These are phyloP conservation scores for Sordariomycetes sp. DNA, from an alignment of 2,329 filamentous ascomycete genomes.

Conservation along the genomic window DNA sequence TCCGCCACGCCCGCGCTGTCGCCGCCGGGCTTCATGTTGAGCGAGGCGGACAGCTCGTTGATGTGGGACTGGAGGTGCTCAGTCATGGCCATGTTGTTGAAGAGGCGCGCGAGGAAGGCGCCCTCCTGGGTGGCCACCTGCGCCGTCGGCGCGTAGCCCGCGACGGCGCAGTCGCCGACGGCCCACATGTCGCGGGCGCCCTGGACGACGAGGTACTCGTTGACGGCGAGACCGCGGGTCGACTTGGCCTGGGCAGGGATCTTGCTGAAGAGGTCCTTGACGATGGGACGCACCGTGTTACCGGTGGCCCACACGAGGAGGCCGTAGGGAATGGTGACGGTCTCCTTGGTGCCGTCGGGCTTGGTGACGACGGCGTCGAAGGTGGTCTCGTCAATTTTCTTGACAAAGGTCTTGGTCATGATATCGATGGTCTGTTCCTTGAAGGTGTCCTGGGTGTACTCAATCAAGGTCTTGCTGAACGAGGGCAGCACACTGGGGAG, in stretches of 20 bases:
- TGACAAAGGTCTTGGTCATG: slow-evolving; percentile 97
- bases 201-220: slow-evolving; percentile 98
- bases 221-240: slow-evolving; percentile 85
- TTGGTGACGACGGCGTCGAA: slow-evolving; percentile 80
- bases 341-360: slow-evolving; percentile 72
- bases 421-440: slow-evolving; percentile 98
- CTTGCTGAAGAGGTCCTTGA: slow-evolving; percentile 82
- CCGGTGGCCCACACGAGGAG: slow-evolving; percentile 97
- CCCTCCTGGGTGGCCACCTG: slow-evolving; percentile 96
- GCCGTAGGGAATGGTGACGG: slow-evolving; percentile 79
- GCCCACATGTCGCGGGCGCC: slow-evolving; percentile 96
- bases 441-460: slow-evolving; percentile 98
- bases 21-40: slow-evolving; percentile 43
- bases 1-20: slow-evolving; percentile 54
- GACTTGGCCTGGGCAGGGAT: slow-evolving; percentile 94
- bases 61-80: slow-evolving; percentile 70
- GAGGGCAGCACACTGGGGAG: slow-evolving; percentile 92
- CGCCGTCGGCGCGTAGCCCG: slow-evolving; percentile 93
- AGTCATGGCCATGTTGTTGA: slow-evolving; percentile 98
- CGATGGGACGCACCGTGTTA: slow-evolving; percentile 79
- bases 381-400: slow-evolving; percentile 83
- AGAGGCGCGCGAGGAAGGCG: slow-evolving; percentile 83
- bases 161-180: slow-evolving; percentile 91
- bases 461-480: slow-evolving; percentile 98
- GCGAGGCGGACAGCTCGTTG: slow-evolving; percentile 46